These are phyloP conservation scores for Jatropha curcas DNA, from an alignment of 345 rosid genomes.

Conservation along the genomic window DNA sequence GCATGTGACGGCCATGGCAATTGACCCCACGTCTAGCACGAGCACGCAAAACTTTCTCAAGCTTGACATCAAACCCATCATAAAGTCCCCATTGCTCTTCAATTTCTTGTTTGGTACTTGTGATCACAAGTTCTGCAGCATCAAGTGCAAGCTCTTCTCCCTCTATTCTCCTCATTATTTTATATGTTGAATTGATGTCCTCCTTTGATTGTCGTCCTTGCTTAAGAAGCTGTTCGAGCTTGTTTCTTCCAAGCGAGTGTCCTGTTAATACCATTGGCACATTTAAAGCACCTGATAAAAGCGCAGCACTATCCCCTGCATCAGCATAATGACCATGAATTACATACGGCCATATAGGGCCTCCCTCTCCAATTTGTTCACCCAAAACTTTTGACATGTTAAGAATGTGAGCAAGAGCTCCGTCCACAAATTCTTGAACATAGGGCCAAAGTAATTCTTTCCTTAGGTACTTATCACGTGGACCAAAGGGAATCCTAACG, in stretches of 20 bases:
- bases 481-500: slow-evolving; percentile 91
- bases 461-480: slow-evolving; percentile 70
- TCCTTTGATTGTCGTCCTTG: slow-evolving; percentile 88
- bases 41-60: slow-evolving; percentile 88
- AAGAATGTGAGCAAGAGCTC: slow-evolving; percentile 82
- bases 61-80: slow-evolving; percentile 97
- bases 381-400: slow-evolving; percentile 91
- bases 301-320: slow-evolving; percentile 92
- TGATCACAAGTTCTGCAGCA: slow-evolving; percentile 95
- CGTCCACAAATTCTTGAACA: slow-evolving; percentile 94
- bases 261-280: slow-evolving; percentile 99
- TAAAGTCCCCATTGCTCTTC: slow-evolving; percentile 99
- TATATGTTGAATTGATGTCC: slow-evolving; percentile 89
- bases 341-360: slow-evolving; percentile 94
- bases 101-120: slow-evolving; percentile 92
- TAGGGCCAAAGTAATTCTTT: slow-evolving; percentile 91
- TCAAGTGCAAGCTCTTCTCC: slow-evolving; percentile 92
- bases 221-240: slow-evolving; percentile 93
- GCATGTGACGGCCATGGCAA: slow-evolving; percentile 96
- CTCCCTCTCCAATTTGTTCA: slow-evolving; percentile 81
- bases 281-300: slow-evolving; percentile 89
- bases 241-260: slow-evolving; percentile 96
- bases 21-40: slow-evolving; percentile 88
- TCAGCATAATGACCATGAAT: slow-evolving; percentile 97
- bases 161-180: slow-evolving; percentile 92